phyloP scores from a whole-genome alignment of 1,139 yeast species.

The Scheffersomyces illinoinensis region DNA sequence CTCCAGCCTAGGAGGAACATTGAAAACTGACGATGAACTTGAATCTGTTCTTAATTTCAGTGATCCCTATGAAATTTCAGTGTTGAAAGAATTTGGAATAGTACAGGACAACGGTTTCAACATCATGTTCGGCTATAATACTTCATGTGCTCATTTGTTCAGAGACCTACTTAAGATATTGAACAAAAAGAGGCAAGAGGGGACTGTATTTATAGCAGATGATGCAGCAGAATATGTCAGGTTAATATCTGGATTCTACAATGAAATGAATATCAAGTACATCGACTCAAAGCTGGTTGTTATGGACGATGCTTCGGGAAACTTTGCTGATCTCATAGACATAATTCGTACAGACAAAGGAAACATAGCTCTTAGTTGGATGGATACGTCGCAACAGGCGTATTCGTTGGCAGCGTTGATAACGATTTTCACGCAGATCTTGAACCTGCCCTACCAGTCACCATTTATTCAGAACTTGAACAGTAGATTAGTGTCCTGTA shows the following conservation, averaged over 20 bases:
- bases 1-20: constrained; percentile 66
- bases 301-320: constrained; percentile 18
- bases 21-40: constrained; percentile 51
- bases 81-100: constrained; percentile 38
- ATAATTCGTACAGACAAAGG: constrained; percentile 11
- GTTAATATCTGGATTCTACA: constrained; percentile 33
- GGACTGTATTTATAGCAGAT: constrained; percentile 5
- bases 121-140: constrained; percentile 61
- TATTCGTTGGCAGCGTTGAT: constrained; percentile 37
- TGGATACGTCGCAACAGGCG: constrained; percentile 42
- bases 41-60: constrained; percentile 50
- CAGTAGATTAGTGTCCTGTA: constrained; percentile 24
- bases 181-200: constrained; percentile 37
- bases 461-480: constrained; percentile 37
- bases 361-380: constrained; percentile 36
- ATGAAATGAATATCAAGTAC: constrained; percentile 24
- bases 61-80: constrained; percentile 41
- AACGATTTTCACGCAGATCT: constrained; percentile 33
- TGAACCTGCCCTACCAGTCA: constrained; percentile 33
- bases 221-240: constrained; percentile 27
- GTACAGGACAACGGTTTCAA: constrained; percentile 55
- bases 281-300: constrained; percentile 14
- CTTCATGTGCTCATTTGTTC: constrained; percentile 49
- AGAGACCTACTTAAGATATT: constrained; percentile 57
- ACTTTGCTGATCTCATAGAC: constrained; percentile 25